Evolutionary conservation across 208 protist species (phyloP), one percentile per base, ranked within the genome.

Genomic region (Trypanosoma avium): DNA sequence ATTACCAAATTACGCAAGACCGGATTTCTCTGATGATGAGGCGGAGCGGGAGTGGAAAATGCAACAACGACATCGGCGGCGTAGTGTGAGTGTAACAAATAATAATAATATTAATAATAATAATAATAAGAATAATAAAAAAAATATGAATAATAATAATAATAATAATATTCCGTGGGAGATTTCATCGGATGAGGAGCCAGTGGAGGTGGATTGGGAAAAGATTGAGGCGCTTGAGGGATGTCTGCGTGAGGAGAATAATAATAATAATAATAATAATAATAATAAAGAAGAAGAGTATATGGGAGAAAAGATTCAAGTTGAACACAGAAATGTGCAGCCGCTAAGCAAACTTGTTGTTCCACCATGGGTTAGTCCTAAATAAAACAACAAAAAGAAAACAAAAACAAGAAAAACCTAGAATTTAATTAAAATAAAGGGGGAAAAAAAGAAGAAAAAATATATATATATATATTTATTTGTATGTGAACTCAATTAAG

Each of bases 1-100:
- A 52, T 82, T 96, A 7, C 90, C 90, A 9, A 70, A 75, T 24
- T 46, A 92, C 58, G 84, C 92, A 8, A 73, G 82, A 13, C 90
- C 90, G 4, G 87, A 94, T 57, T 96, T 96, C 52, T 93, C 84
- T 9, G 88, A 96, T 43, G 91, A 94, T 55, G 86, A 94, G 47
- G 82, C 81, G 67, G 84, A 95, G 69, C 72, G 69, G 27, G 67
- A 76, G 58, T 97, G 81, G 93, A 98, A 88, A 74, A 86, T 70
- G n/a, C 54, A 81, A 61, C 73, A 65, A 19, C 67, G 75, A 9
- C 1, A n/a, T 3, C 2, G 17, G 2, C 10, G 7, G 17, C 36
- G 36, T 15, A 42, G 36, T 42, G 36, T n/a, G n/a, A n/a, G n/a
- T n/a, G n/a, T n/a, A n/a, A n/a, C n/a, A n/a, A n/a, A n/a, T n/a